Conservation (phyloP, 805 yeast species). For the Suhomyces tanzawaensis region DNA sequence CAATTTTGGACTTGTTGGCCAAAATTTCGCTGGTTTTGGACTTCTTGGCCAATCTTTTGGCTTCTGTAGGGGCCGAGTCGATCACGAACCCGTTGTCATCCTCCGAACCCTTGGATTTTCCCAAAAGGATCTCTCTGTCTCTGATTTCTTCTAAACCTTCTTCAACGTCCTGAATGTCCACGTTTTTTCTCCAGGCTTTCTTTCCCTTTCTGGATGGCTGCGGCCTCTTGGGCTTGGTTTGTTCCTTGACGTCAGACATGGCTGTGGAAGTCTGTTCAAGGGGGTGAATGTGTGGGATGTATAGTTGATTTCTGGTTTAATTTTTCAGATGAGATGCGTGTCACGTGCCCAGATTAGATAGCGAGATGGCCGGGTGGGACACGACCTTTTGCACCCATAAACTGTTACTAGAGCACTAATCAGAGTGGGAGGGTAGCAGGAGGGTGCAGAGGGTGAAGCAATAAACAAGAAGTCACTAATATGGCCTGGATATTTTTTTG, state of each 20-base stretch:
- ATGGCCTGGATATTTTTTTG: too few relatives aligned
- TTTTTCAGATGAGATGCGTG: constrained; percentile 3
- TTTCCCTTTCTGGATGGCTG: constrained; percentile 91
- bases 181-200: constrained; percentile 89
- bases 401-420: too few relatives aligned
- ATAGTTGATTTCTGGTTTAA: constrained; percentile 1
- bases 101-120: constrained; percentile 32
- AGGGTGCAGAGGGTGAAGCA: too few relatives aligned
- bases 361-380: background rate
- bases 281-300: too few relatives aligned
- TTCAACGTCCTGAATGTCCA: constrained; percentile 80
- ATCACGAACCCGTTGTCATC: constrained; percentile 53
- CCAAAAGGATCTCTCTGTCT: constrained; percentile 56
- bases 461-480: too few relatives aligned
- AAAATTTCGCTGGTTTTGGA: constrained; percentile 70
- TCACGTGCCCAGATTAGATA: constrained; percentile 1
- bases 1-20: constrained; percentile 69
- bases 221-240: constrained; percentile 34
- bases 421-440: too few relatives aligned
- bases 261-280: too few relatives aligned
- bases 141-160: constrained; percentile 63
- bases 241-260: constrained; percentile 1
- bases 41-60: constrained; percentile 34
- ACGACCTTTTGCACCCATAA: too few relatives aligned
- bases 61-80: constrained; percentile 37